Evolutionary conservation across 1,139 yeast species (phyloP).

Genomic region (Yamadazyma siamensis): DNA sequence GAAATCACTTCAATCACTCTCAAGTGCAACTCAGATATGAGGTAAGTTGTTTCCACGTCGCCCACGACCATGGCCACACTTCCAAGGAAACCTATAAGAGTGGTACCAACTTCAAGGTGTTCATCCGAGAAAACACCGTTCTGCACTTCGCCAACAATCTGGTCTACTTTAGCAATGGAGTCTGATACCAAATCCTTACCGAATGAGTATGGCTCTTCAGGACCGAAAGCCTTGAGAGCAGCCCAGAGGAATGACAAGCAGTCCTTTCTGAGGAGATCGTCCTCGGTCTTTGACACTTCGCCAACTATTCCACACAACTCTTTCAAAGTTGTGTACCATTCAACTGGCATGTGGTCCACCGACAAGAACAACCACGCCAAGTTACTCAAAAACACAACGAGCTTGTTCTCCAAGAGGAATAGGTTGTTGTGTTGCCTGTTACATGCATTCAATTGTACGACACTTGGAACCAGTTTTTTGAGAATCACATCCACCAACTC

Average conservation of each 20-base stretch:
- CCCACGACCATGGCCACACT: conserved; percentile 49
- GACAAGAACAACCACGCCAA: conserved; percentile 52
- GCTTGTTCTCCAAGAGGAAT: conserved; percentile 46
- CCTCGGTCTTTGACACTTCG: conserved; percentile 14
- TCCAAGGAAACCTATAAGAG: conserved; percentile 52
- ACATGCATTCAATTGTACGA: conserved; percentile 36
- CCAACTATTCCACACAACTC: conserved; percentile 38
- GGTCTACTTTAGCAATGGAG: conserved; percentile 20
- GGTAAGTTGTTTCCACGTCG: conserved; percentile 42
- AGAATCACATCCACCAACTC: conserved; percentile 26
- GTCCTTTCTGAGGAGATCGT: conserved; percentile 37
- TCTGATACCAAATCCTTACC: conserved; percentile 22
- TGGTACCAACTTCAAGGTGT: conserved; percentile 22
- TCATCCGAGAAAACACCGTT: conserved; percentile 13
- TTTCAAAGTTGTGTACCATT: conserved; percentile 30
- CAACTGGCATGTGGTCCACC: conserved; percentile 29
- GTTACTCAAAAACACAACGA: conserved; percentile 69
- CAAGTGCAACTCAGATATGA: conserved; percentile 47
- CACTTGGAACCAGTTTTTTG: conserved; percentile 34
- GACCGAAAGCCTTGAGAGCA: conserved; percentile 43
- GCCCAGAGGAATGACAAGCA: conserved; percentile 65
- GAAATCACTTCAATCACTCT: conserved; percentile 20
- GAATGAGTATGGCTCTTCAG: conserved; percentile 22
- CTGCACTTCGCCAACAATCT: conserved; percentile 4
- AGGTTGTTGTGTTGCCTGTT: conserved; percentile 21